phyloP scores from a whole-genome alignment of 202 grass and related monocot species.

The Zoysia matrella region DNA sequence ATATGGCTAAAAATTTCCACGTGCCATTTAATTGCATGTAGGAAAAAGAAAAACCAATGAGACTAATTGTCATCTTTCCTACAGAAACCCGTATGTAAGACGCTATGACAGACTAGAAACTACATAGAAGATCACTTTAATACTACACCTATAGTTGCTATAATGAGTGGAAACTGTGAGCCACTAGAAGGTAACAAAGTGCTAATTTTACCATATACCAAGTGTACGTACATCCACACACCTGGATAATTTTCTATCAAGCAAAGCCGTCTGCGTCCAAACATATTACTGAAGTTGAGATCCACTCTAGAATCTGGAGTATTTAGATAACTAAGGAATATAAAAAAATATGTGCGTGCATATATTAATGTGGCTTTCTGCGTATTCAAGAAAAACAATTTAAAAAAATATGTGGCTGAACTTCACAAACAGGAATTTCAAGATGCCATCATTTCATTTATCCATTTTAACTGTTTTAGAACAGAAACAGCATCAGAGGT shows the following conservation, averaged over 20 bases:
- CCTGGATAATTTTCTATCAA: neutral
- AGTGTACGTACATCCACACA: neutral
- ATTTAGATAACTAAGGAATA: neutral
- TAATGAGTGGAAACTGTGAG: neutral
- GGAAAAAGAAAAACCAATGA: neutral
- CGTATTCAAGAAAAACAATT: too few species aligned
- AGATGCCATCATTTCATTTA: neutral
- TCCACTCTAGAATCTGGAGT: neutral
- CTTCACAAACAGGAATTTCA: neutral
- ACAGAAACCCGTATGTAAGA: neutral
- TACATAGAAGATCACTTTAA: too few species aligned
- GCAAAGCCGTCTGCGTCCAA: neutral
- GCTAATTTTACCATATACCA: neutral
- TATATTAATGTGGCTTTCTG: neutral
- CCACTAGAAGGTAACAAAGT: neutral
- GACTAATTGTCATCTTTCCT: neutral
- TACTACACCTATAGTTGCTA: neutral
- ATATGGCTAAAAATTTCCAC: conserved; percentile 59
- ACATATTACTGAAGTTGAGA: neutral
- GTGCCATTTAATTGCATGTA: neutral
- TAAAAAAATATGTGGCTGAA: neutral
- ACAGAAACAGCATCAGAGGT: neutral
- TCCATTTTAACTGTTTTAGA: neutral
- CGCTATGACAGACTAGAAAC: neutral
- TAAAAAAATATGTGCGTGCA: neutral